Evolutionary conservation across 192 early-diverging fungal genomes (phyloP), one percentile per base, ranked within the genome.

Genomic region (Jimgerdemannia lactiflua): DNA sequence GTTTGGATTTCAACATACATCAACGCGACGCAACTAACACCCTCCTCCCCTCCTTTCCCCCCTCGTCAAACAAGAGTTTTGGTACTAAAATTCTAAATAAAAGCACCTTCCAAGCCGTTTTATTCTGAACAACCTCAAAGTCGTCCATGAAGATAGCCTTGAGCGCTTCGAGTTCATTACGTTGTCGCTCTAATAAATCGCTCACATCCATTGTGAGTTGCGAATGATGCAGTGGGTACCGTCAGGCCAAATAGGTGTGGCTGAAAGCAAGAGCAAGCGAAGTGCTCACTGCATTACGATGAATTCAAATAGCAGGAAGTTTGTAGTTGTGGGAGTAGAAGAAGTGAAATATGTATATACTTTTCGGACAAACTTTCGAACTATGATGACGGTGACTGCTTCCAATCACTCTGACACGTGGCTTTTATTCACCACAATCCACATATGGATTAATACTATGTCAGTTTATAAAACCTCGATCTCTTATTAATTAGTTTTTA

Each of bases 131-230:
- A 6, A 79, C 73, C 54, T 82, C 75, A 71, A 85, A 89, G 66
- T 89, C 88, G 40, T 87, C 88, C 88, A 89, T 89, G 73, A 81
- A 89, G 42, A 89, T 89, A n/a, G 88, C 88, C 79, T 82, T 77
- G 14, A 94, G 79, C 42, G 90, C 92, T 70, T 89, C 90, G 40
- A 94, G 79, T 82, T 94, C 93, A 78, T 92, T 89, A 64, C 87
- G 76, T 82, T 94, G 93, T 42, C 90, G 76, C 76, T 90, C 86
- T 11, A 84, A 65, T 49, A 89, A 72, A 79, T 87, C 88, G 68
- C 80, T 84, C 41, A 86, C 77, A 78, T 84, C 82, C 67, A 67
- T 67, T 4, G 67, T 20, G 67, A 20, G 67, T 67, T 77, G 78
- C 73, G 39, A 67, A 70, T 63, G 80, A 66, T 77, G 78, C 78